These are phyloP conservation scores for Pleurotus platypus DNA, from an alignment of 768 basidiomycete genomes.

Conservation along the genomic window DNA sequence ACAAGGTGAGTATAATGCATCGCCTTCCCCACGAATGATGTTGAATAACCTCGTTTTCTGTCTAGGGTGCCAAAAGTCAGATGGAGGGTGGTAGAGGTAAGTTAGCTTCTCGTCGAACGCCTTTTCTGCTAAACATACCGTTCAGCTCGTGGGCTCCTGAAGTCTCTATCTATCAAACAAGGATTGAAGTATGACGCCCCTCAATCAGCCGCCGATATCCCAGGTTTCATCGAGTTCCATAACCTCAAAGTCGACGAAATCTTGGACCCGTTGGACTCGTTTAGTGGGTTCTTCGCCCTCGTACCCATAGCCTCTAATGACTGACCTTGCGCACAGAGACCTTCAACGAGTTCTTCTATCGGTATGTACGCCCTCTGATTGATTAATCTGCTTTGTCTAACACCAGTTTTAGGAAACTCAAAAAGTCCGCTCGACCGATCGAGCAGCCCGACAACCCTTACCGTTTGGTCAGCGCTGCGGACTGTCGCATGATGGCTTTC, in stretches of 20 bases:
- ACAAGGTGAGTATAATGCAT: constrained; percentile 49
- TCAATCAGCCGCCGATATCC: constrained; percentile 81
- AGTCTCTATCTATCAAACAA: constrained; percentile 90
- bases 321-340: constrained; percentile 47
- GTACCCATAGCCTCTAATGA: neutral
- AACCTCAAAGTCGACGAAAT: constrained; percentile 81
- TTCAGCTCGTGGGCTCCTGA: constrained; percentile 75
- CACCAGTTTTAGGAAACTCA: constrained; percentile 65
- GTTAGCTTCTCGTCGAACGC: constrained; percentile 15
- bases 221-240: constrained; percentile 87
- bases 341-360: constrained; percentile 92
- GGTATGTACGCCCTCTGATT: constrained; percentile 28
- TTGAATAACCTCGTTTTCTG: neutral
- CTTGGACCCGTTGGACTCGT: constrained; percentile 75
- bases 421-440: constrained; percentile 73
- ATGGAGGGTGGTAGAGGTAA: constrained; percentile 88
- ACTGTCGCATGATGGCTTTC: constrained; percentile 96
- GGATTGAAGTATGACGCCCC: constrained; percentile 90
- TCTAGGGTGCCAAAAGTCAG: constrained; percentile 72
- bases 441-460: constrained; percentile 70
- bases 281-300: constrained; percentile 49
- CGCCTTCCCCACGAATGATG: neutral
- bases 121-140: constrained; percentile 1
- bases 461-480: constrained; percentile 84
- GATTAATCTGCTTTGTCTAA: too few relatives aligned